Evolutionary conservation across 192 early-diverging fungal genomes (phyloP).

Genomic region (Entophlyctis helioformis): DNA sequence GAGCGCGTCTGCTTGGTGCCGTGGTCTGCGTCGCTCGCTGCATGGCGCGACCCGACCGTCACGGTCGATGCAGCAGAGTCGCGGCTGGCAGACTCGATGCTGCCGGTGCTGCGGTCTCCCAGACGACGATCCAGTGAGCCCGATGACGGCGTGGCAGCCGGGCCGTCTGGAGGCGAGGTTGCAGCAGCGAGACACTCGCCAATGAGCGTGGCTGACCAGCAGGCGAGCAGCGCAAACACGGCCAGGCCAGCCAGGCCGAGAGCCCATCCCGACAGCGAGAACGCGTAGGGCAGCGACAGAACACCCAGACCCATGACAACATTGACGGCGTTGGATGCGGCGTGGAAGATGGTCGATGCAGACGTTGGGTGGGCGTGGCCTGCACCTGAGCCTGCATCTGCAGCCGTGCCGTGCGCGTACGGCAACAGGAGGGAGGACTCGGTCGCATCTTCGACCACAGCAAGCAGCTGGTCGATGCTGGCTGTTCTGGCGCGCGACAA

Average conservation of each 20-base stretch:
- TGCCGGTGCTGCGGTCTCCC: slow-evolving; percentile 8
- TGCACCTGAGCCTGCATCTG: too few species aligned
- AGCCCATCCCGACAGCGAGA: slow-evolving; percentile 47
- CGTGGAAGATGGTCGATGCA: too few species aligned
- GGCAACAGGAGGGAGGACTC: too few species aligned
- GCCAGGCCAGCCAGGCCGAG: slow-evolving; percentile 36
- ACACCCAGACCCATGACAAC: slow-evolving; percentile 57
- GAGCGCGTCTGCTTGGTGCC: too few species aligned
- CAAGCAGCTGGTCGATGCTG: too few species aligned
- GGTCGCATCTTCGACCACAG: too few species aligned
- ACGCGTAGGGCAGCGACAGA: slow-evolving; percentile 45
- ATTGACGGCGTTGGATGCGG: slow-evolving; percentile 52
- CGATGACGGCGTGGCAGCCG: too few species aligned
- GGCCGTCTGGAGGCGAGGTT: too few species aligned
- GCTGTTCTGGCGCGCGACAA: too few species aligned
- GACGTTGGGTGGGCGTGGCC: too few species aligned
- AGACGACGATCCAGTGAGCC: too few species aligned
- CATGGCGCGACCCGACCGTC: background rate
- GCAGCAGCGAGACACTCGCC: slow-evolving; percentile 44
- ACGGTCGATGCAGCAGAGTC: background rate
- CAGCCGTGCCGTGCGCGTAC: too few species aligned
- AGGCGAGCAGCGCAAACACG: slow-evolving; percentile 15
- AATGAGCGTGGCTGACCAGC: slow-evolving; percentile 48
- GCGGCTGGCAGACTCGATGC: background rate
- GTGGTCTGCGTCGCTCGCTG: background rate